Percentiles rank a stretch among this genome's conserved stretches.
phyloP scores from a whole-genome alignment of 441 rosid species.

The Bocquillonia castaneifolia region DNA sequence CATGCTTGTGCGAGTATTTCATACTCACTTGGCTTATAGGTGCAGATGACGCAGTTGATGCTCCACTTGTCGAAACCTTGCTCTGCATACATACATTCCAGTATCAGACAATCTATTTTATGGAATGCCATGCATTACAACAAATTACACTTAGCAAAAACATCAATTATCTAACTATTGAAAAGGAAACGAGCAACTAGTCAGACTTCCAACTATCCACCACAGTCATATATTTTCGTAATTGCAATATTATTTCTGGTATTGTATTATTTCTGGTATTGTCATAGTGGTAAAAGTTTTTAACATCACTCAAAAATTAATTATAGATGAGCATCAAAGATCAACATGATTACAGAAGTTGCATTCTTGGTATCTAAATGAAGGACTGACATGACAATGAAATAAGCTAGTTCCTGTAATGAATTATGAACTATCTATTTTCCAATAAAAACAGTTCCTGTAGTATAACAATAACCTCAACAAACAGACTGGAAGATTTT shows the following conservation, averaged over 20 bases:
- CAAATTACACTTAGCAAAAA: not conserved
- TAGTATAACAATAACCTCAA: not conserved
- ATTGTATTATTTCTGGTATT: no score
- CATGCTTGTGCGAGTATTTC: not conserved
- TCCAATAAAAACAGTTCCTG: not conserved
- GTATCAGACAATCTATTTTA: not conserved
- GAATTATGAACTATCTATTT: not conserved
- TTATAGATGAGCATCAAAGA: not conserved
- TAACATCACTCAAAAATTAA: not conserved
- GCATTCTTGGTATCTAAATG: not conserved
- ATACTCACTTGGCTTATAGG: slow-evolving; percentile 43
- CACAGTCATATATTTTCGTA: not conserved
- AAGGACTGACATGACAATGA: not conserved
- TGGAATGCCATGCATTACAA: not conserved
- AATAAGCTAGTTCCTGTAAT: not conserved
- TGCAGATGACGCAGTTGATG: slow-evolving; percentile 46
- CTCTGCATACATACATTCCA: slow-evolving; percentile 34
- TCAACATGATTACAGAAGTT: not conserved
- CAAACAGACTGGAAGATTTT: not conserved
- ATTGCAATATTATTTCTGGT: not conserved
- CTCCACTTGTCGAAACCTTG: slow-evolving; percentile 51
- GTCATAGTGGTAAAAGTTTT: not conserved
- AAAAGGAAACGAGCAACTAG: not conserved
- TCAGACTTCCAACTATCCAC: not conserved
- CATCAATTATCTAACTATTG: not conserved